Conservation (phyloP, 1,139 yeast genomes). For the Ogataea hybrid region DNA sequence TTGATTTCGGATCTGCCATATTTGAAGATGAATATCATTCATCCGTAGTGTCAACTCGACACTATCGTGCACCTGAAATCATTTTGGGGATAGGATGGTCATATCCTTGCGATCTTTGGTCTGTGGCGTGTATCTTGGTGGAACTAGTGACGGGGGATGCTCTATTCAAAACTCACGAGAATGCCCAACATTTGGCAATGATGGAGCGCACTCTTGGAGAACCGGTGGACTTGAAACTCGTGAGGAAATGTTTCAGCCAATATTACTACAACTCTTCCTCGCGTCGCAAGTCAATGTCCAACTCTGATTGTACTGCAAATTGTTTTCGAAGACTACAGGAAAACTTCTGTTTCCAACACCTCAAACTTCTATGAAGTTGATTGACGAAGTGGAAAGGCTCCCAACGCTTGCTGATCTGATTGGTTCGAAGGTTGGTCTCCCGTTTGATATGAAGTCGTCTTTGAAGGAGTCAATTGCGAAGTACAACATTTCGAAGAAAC, state of each 20-base stretch:
- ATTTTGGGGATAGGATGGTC: conserved; percentile 93
- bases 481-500: conserved; percentile 22
- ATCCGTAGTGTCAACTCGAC: conserved; percentile 88
- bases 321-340: conserved; percentile 29
- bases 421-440: conserved; percentile 32
- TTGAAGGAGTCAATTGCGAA: conserved; percentile 33
- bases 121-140: conserved; percentile 89
- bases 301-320: conserved; percentile 28
- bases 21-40: conserved; percentile 94
- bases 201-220: conserved; percentile 75
- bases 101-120: conserved; percentile 94
- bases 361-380: conserved; percentile 45
- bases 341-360: conserved; percentile 28
- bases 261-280: conserved; percentile 20
- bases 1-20: conserved; percentile 95
- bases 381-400: conserved; percentile 51
- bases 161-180: conserved; percentile 90
- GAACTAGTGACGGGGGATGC: conserved; percentile 97
- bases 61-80: conserved; percentile 96
- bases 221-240: conserved; percentile 31
- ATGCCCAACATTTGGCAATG: conserved; percentile 90
- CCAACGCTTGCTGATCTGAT: conserved; percentile 50
- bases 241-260: conserved; percentile 30
- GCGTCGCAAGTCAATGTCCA: conserved; percentile 22
- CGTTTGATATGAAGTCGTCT: conserved; percentile 35